Evolutionary conservation across 2,329 filamentous ascomycete genomes (phyloP).

Genomic region (Cladosporium sp.): DNA sequence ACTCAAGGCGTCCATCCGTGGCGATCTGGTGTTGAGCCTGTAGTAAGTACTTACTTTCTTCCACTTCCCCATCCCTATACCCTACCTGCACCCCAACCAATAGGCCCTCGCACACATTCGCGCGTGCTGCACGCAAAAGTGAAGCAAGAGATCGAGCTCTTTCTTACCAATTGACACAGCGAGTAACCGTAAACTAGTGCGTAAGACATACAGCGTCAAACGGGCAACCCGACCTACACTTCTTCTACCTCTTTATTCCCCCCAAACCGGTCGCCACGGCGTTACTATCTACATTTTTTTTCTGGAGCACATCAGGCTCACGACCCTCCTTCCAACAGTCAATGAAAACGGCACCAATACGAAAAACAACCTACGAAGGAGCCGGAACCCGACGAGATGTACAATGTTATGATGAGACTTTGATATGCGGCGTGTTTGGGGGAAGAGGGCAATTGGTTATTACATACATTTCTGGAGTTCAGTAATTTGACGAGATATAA

Average conservation of each 20-base stretch:
- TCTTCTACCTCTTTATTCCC: background rate
- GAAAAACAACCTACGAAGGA: background rate
- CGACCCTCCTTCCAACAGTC: background rate
- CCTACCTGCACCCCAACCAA: background rate
- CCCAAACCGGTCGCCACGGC: background rate
- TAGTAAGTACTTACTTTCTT: slow-evolving; percentile 58
- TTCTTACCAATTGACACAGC: slow-evolving; percentile 18
- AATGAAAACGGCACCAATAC: slow-evolving; percentile 1
- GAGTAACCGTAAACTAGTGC: slow-evolving; percentile 18
- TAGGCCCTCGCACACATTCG: background rate
- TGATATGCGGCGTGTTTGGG: slow-evolving; percentile 4
- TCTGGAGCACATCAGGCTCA: slow-evolving; percentile 9
- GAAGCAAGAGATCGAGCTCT: slow-evolving; percentile 8
- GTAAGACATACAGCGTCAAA: slow-evolving; percentile 7
- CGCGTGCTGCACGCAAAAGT: background rate
- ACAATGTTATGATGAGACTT: background rate
- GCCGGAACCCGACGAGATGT: background rate
- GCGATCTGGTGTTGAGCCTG: slow-evolving; percentile 76
- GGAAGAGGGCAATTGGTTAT: background rate
- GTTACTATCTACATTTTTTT: background rate
- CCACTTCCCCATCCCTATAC: background rate
- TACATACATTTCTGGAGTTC: slow-evolving; percentile 2
- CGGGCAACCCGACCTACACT: background rate
- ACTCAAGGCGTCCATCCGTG: slow-evolving; percentile 81
- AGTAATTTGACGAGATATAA: slow-evolving; percentile 8